Evolutionary conservation across 257 asterid genomes (phyloP), one percentile per base, ranked within the genome.

Genomic region (Penstemon eatonii): DNA sequence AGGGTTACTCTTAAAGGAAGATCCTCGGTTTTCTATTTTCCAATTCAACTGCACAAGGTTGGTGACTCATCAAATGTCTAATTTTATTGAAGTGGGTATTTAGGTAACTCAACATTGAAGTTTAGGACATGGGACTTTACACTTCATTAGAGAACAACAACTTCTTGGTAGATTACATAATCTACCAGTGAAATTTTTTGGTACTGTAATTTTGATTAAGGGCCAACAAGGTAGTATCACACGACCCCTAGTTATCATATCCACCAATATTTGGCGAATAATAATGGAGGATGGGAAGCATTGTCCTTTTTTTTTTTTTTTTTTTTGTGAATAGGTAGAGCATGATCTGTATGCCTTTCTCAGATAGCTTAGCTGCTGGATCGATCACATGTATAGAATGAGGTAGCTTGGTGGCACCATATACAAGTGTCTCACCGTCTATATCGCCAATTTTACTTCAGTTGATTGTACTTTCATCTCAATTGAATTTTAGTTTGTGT

Each of bases 401-500:
- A 4, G 12, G 52, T 7, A 12, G 52, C 52, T 46, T 46, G 52
- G 52, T 46, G 36, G 50, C 50, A 11, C 25, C 46, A 44, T 9
- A 43, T 36, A 13, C n/a, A 44, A 38, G n/a, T n/a, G 15, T 56
- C 69, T 37, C 33, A 18, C 57, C 5, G 50, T 19, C 45, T 25
- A 64, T 55, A 70, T 62, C 33, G 70, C 74, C 50, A 56, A 44
- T 19, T 13, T n/a, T 55, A 13, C 6, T 62, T 55, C 47, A 60
- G 39, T 40, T 62, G 45, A 10, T 60, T 46, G 51, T 41, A 57
- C 33, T 41, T 40, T 49, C 61, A 40, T 13, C 6, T 11, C 46
- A 52, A 19, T 19, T 56, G 25, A 58, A 60, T 57, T 54, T 43
- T 64, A 51, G 19, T 51, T 73, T 10, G 38, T 13, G 47, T n/a